Evolutionary conservation across 2,329 filamentous ascomycete genomes (phyloP).

Genomic region (Ustilaginoidea virens): DNA sequence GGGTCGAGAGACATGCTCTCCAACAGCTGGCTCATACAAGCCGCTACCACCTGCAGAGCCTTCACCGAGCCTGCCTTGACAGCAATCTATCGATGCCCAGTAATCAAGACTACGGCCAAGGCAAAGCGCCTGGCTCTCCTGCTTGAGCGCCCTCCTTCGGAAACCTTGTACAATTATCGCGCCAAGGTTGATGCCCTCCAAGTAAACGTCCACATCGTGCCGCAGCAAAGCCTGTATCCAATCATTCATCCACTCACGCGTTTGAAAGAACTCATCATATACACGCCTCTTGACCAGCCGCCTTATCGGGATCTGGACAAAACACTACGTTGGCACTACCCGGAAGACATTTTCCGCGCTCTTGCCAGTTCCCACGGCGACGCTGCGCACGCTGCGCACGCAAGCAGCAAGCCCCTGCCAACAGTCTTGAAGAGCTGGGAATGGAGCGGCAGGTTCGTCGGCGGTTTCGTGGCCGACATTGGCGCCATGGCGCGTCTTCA

Average conservation of each 20-base stretch:
- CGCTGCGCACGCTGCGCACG: slow-evolving; percentile 16
- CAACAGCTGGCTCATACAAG: slow-evolving; percentile 48
- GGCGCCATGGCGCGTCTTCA: slow-evolving; percentile 39
- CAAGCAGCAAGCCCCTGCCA: slow-evolving; percentile 15
- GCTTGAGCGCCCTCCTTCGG: slow-evolving; percentile 35
- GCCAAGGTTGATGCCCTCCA: slow-evolving; percentile 56
- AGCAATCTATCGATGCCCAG: slow-evolving; percentile 55
- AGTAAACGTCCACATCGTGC: slow-evolving; percentile 52
- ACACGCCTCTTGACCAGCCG: slow-evolving; percentile 51
- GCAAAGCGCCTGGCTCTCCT: slow-evolving; percentile 30
- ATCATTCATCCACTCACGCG: slow-evolving; percentile 51
- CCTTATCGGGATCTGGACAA: slow-evolving; percentile 45
- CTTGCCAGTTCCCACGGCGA: slow-evolving; percentile 35
- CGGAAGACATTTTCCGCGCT: slow-evolving; percentile 46
- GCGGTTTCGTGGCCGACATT: slow-evolving; percentile 27
- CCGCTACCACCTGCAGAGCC: slow-evolving; percentile 44
- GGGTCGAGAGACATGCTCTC: slow-evolving; percentile 24
- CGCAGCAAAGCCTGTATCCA: slow-evolving; percentile 24
- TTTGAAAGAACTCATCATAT: slow-evolving; percentile 55
- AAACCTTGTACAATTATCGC: slow-evolving; percentile 46
- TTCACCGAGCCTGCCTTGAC: slow-evolving; percentile 61
- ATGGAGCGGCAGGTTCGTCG: slow-evolving; percentile 42
- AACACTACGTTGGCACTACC: slow-evolving; percentile 54
- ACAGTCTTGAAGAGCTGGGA: slow-evolving; percentile 38
- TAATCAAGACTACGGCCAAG: slow-evolving; percentile 34